A percentile compares a stretch with the other conserved stretches of the same genome.
These are phyloP conservation scores for Phytophthora multivora DNA, from an alignment of 352 stramenopile species.

Conservation along the genomic window DNA sequence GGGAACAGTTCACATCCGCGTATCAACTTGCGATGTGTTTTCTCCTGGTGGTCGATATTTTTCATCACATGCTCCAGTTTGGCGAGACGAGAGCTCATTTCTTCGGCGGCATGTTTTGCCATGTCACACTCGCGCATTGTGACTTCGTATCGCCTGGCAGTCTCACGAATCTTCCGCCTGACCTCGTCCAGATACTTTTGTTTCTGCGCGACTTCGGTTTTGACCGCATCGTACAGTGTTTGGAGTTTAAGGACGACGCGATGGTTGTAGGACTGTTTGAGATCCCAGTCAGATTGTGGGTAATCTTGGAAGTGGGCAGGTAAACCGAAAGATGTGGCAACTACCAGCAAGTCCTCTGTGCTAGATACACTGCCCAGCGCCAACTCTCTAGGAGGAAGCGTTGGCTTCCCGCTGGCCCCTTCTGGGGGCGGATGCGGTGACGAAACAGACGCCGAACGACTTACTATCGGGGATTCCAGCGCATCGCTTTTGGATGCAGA, in stretches of 20 bases:
- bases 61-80: constrained; percentile 70
- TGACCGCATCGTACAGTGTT: constrained; percentile 67
- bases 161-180: constrained; percentile 70
- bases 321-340: constrained; percentile 62
- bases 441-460: not conserved
- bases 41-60: constrained; percentile 76
- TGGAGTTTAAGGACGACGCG: constrained; percentile 81
- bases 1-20: constrained; percentile 68
- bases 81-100: constrained; percentile 72
- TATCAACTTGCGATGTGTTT: constrained; percentile 71
- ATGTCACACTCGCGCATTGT: constrained; percentile 82
- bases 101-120: constrained; percentile 70
- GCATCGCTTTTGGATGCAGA: not conserved
- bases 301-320: constrained; percentile 81
- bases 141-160: constrained; percentile 57
- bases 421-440: not conserved
- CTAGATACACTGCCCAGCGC: constrained; percentile 32
- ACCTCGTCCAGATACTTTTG: constrained; percentile 63
- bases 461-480: not conserved
- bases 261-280: constrained; percentile 82
- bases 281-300: constrained; percentile 75
- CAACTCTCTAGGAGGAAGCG: constrained; percentile 23
- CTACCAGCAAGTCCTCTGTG: constrained; percentile 22
- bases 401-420: not conserved
- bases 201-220: constrained; percentile 64